Evolutionary conservation across 176 grass and related monocot species (phyloP).

Genomic region (Triticum aestivum): IWGSC_CS_RefSeq_v2.1 NC_057804.1:551154763-551155262

Average conservation of each 20-base stretch:
- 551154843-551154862: conserved; percentile 71
- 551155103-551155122: conserved; percentile 48
- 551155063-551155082: conserved; percentile 58
- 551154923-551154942: neutral
- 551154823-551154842: conserved; percentile 82
- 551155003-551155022: conserved; percentile 37
- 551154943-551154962: conserved; percentile 4
- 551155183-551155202: neutral
- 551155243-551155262: conserved; percentile 41
- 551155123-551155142: conserved; percentile 40
- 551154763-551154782: neutral
- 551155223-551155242: neutral
- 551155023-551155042: conserved; percentile 35
- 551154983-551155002: neutral
- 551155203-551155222: neutral
- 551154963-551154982: conserved; percentile 6
- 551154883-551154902: conserved; percentile 52
- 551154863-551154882: conserved; percentile 52
- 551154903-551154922: conserved; percentile 35
- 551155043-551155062: conserved; percentile 30
- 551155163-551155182: conserved; percentile 1
- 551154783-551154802: conserved; percentile 78
- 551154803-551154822: conserved; percentile 67
- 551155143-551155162: neutral
- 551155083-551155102: conserved; percentile 86